Evolutionary conservation across 1,284 basidiomycete genomes (phyloP), one percentile per base, ranked within the genome.

Genomic region (Volvariella surrecta): DNA sequence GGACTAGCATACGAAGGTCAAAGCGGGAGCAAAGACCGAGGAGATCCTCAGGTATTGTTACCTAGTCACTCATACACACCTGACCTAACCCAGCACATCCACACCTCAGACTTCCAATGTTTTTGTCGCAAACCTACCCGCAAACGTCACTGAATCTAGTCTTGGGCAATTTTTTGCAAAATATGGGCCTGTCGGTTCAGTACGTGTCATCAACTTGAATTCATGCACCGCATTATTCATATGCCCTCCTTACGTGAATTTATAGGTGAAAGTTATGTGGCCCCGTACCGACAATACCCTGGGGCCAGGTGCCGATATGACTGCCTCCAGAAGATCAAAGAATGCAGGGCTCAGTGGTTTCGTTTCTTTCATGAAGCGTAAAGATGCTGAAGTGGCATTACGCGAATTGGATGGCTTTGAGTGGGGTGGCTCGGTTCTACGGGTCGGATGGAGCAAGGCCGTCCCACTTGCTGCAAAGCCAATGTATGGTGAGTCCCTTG

Each of bases 381-480:
- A 76, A 47, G 91, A 95, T 55, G 95, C 96, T 2, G 93, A 98
- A 58, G 67, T 63, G 30, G 94, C 93, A 1, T 69, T 95, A 15
- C 79, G 82, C 17, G 84, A 94, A 55, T 76, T 89, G 40, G 94
- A 98, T 54, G 93, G 93, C 0, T 82, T 82, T 47, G 87, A 92
- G 40, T 98, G 93, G 93, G 88, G 86, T 45, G 93, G 91, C 0
- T 84, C 73, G 31, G 60, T 88, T 18, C 64, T 99, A 15, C 75
- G 88, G 19, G 85, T 94, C 11, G 89, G 91, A 15, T 99, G 95
- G 94, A 94, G 93, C 54, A 98, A 97, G 61, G 85, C 90, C 1
- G 89, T 98, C 13, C 84, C 90, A 4, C 68, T 95, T 42, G 91
- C 88, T 11, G 64, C 73, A 0, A 82, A 81, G 56, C 74, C 93